Percentiles rank a stretch among this genome's conserved stretches.
Conservation (phyloP, 495 filamentous ascomycete species). For the Chaetomium cochliodes region DNA sequence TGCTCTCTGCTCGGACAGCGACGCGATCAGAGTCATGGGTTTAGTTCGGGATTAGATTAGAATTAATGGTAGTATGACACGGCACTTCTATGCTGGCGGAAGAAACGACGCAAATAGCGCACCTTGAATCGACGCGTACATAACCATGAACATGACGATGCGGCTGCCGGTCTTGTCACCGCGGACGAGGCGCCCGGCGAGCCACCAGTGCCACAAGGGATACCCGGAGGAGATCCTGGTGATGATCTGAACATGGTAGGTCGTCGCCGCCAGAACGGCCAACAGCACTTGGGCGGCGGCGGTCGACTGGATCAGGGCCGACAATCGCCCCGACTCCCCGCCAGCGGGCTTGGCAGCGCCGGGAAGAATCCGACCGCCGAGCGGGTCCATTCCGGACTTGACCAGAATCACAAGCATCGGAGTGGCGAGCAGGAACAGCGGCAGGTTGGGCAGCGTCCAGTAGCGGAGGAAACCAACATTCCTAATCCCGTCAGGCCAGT, state of each 20-base stretch:
- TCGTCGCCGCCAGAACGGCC: slow-evolving; percentile 66
- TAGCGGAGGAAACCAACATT: slow-evolving; percentile 83
- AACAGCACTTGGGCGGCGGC: slow-evolving; percentile 73
- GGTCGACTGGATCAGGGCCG: slow-evolving; percentile 50
- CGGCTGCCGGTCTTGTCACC: slow-evolving; percentile 31
- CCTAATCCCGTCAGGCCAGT: slow-evolving; percentile 49
- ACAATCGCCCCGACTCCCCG: slow-evolving; percentile 24
- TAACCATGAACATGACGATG: slow-evolving; percentile 60
- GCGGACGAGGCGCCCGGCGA: slow-evolving; percentile 48
- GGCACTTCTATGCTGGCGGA: slow-evolving; percentile 65
- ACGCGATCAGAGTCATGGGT: not conserved
- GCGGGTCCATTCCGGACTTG: slow-evolving; percentile 56
- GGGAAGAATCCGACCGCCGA: slow-evolving; percentile 1
- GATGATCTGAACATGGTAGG: slow-evolving; percentile 91
- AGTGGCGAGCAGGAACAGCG: slow-evolving; percentile 78
- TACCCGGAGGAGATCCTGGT: slow-evolving; percentile 86
- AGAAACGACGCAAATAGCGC: slow-evolving; percentile 89
- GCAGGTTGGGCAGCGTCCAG: slow-evolving; percentile 84
- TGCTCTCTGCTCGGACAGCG: too few relatives aligned
- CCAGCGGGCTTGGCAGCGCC: slow-evolving; percentile 14
- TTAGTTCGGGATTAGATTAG: not conserved
- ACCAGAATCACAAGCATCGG: slow-evolving; percentile 74
- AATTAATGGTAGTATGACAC: slow-evolving; percentile 7
- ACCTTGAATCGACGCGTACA: slow-evolving; percentile 79
- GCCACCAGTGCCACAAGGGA: slow-evolving; percentile 85